Conservation (phyloP, 371 early-diverging fungal species). For the Nematocida minor region DNA sequence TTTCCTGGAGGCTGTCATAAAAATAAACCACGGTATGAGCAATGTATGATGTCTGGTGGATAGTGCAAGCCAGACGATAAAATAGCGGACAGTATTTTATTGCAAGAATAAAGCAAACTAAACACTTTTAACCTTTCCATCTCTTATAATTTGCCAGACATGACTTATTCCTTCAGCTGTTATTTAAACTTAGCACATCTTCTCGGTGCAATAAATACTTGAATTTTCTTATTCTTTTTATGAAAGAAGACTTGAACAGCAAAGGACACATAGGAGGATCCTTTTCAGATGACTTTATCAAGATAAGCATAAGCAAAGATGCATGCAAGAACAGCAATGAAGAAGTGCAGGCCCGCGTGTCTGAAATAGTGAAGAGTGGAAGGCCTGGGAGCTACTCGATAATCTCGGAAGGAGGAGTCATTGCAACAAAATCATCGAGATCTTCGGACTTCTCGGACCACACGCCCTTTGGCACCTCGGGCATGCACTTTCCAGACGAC, state of each 20-base stretch:
- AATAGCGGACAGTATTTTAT: too few relatives aligned
- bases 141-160: too few relatives aligned
- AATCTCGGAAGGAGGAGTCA: background rate
- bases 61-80: too few relatives aligned
- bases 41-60: too few relatives aligned
- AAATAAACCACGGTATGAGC: conserved; percentile 49
- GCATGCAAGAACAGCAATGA: background rate
- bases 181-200: too few relatives aligned
- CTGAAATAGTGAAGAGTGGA: background rate
- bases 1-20: conserved; percentile 59
- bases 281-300: background rate
- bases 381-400: background rate
- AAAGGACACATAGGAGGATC: background rate
- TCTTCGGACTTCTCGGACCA: background rate
- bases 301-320: background rate
- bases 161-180: too few relatives aligned
- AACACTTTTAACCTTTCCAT: too few relatives aligned
- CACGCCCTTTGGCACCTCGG: background rate
- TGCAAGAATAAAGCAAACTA: too few relatives aligned
- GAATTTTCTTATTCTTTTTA: too few relatives aligned
- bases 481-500: background rate
- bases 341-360: background rate
- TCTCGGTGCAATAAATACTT: too few relatives aligned
- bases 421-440: background rate
- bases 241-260: background rate